Evolutionary conservation across 371 early-diverging fungal genomes (phyloP), one percentile per base, ranked within the genome.

Genomic region (Gilbertella persicaria): DNA sequence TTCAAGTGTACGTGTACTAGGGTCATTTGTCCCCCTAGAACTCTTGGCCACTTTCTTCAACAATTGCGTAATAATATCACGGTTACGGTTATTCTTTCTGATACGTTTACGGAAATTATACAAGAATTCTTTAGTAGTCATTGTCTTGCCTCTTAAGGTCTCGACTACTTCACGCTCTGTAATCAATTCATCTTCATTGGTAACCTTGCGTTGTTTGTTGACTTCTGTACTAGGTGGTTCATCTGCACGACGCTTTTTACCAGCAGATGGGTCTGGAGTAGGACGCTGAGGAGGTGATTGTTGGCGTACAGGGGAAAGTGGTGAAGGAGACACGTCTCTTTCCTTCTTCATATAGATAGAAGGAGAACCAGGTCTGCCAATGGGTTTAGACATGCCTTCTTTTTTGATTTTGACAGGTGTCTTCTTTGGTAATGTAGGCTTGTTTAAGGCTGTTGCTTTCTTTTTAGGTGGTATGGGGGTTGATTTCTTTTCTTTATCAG

Each of bases 61-160:
- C 24, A 88, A 67, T 2, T 65, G 50, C 9, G 84, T 79, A 16
- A 90, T 71, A 26, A 81, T 77, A 6, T 64, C 75, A 55, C 81
- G 74, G 69, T 90, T 90, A 12, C 73, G 70, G 2, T 72, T 71
- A 33, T 88, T 83, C 43, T 75, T 86, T 71, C 78, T 82, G 58
- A 90, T 80, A 50, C 87, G 84, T 52, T 72, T 82, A 47, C 85
- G 80, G 66, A 90, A 76, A 16, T 70, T 75, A 49, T 75, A 65
- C 37, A 90, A 74, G 40, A 90, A 78, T 29, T 87, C 88, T 55
- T 85, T 85, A 30, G 86, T 84, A 0, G 85, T 83, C 71, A 84
- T 72, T 5, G 69, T 64, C 42, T 67, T 77, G 45, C 75, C 82
- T 47, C 86, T 81, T 8, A 86, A 50, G 1, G 67, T 64, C 13